phyloP scores from a whole-genome alignment of 306 rosid genomes.

The Dalbergia cultrata region DNA sequence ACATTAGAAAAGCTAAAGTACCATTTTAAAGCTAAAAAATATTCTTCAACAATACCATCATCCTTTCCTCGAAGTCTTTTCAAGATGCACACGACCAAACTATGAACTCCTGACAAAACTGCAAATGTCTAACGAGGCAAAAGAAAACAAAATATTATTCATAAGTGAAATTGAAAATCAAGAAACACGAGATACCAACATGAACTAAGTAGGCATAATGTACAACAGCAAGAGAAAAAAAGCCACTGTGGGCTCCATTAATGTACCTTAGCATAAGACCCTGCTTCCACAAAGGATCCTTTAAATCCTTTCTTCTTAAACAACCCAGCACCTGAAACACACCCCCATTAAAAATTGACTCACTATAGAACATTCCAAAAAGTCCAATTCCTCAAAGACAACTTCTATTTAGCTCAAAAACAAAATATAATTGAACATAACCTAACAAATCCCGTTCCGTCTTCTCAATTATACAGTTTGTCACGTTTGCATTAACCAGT shows the following conservation, averaged over 20 bases:
- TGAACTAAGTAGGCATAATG: background rate
- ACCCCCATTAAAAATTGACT: slow-evolving; percentile 13
- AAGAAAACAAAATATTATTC: slow-evolving; percentile 8
- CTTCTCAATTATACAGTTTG: slow-evolving; percentile 10
- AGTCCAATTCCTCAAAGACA: slow-evolving; percentile 8
- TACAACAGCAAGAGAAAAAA: slow-evolving; percentile 23
- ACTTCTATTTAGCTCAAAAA: slow-evolving; percentile 2
- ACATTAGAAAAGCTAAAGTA: slow-evolving; percentile 1
- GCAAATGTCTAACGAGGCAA: slow-evolving; percentile 79
- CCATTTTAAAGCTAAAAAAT: slow-evolving; percentile 27
- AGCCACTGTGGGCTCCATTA: slow-evolving; percentile 18
- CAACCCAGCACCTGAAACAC: slow-evolving; percentile 84
- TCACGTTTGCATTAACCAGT: too few species aligned
- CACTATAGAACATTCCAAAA: background rate
- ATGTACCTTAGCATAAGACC: slow-evolving; percentile 85
- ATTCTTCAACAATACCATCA: slow-evolving; percentile 62
- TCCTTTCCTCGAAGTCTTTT: slow-evolving; percentile 95
- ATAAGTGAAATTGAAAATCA: background rate
- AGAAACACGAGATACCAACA: background rate
- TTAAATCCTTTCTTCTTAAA: slow-evolving; percentile 90
- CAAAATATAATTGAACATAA: background rate
- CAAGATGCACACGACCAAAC: slow-evolving; percentile 95
- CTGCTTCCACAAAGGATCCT: slow-evolving; percentile 91
- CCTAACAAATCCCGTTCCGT: slow-evolving; percentile 29
- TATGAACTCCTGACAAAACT: slow-evolving; percentile 97